These are phyloP conservation scores for Eleusine coracana DNA, from an alignment of 176 grass and related monocot species.

Conservation along the genomic window DNA sequence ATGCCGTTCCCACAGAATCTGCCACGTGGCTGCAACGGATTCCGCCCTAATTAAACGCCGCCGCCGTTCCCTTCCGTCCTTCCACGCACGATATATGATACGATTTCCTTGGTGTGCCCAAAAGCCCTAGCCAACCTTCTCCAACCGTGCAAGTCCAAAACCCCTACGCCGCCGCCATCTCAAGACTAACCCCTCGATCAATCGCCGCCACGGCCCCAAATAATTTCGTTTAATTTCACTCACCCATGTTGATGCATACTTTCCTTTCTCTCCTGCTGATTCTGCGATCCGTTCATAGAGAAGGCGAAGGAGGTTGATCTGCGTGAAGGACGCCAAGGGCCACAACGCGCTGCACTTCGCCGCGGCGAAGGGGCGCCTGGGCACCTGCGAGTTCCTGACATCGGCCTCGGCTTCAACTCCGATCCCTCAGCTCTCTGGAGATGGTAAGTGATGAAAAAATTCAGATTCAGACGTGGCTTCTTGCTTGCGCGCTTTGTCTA, in stretches of 20 bases:
- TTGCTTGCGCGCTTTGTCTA: too few relatives aligned
- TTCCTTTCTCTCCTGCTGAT: not conserved
- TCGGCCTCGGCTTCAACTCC: conserved; percentile 26
- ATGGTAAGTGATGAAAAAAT: not conserved
- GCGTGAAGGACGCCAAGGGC: conserved; percentile 20
- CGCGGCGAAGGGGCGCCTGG: conserved; percentile 24
- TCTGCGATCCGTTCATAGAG: conserved; percentile 7
- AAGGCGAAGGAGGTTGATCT: conserved; percentile 29
- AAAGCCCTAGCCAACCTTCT: not conserved
- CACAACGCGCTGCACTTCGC: conserved; percentile 43
- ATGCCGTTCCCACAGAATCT: too few relatives aligned
- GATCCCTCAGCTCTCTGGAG: not conserved
- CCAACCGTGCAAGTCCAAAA: not conserved
- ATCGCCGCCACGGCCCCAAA: not conserved
- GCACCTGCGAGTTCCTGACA: conserved; percentile 41
- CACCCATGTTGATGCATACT: not conserved
- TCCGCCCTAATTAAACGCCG: too few relatives aligned
- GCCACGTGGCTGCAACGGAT: too few relatives aligned
- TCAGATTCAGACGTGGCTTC: too few relatives aligned
- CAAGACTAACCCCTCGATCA: not conserved
- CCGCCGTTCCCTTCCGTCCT: not conserved
- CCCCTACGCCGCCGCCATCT: not conserved
- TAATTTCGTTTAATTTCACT: not conserved
- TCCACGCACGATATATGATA: too few relatives aligned
- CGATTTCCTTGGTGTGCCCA: not conserved